These are phyloP conservation scores for Arachnomyces sp. DNA, from an alignment of 2,329 filamentous ascomycete species.

Conservation along the genomic window DNA sequence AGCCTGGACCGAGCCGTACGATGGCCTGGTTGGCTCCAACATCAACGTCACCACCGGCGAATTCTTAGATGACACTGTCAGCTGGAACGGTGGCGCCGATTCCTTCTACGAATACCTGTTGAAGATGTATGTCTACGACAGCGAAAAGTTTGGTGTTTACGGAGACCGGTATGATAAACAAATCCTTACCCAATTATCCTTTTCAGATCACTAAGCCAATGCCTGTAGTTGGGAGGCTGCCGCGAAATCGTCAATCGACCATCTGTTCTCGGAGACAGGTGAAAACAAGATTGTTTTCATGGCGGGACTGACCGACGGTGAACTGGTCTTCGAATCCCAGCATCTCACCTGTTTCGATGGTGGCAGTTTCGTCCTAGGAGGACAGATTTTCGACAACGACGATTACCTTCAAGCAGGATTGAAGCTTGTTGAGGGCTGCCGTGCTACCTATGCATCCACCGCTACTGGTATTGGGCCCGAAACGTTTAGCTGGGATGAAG, in stretches of 20 bases:
- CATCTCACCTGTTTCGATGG: constrained; percentile 72
- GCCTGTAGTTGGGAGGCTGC: constrained; percentile 59
- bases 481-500: constrained; percentile 55
- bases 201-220: neutral
- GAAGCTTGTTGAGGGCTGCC: constrained; percentile 62
- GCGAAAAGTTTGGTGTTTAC: constrained; percentile 18
- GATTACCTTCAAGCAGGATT: constrained; percentile 70
- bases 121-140: constrained; percentile 83
- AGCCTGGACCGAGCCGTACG: constrained; percentile 60
- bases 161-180: no score
- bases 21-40: constrained; percentile 64
- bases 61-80: constrained; percentile 61
- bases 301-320: constrained; percentile 29
- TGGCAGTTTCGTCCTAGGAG: constrained; percentile 78
- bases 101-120: constrained; percentile 86
- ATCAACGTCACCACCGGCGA: constrained; percentile 58
- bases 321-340: constrained; percentile 31
- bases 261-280: constrained; percentile 49
- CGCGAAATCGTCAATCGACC: constrained; percentile 65
- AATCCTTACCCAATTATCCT: no score
- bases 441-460: constrained; percentile 62
- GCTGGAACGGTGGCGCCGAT: constrained; percentile 71
- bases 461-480: constrained; percentile 72
- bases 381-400: constrained; percentile 57
- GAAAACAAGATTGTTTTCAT: constrained; percentile 42